Percentiles rank a stretch among this genome's conserved stretches.
These are phyloP conservation scores for Biscogniauxia sp. DNA, from an alignment of 2,329 filamentous ascomycete genomes.

Conservation along the genomic window DNA sequence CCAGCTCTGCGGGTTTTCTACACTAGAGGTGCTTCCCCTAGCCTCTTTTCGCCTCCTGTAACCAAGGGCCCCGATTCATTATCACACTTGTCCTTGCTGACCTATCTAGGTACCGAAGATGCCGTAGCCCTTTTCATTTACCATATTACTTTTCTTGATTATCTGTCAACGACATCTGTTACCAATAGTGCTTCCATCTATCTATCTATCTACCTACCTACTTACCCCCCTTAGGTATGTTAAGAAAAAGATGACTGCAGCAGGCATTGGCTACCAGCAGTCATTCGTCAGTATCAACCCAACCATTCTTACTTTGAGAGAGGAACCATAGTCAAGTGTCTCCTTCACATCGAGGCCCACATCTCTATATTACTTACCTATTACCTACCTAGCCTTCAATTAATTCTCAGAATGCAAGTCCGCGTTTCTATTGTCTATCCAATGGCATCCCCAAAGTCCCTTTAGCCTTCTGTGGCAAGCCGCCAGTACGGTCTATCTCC, in stretches of 20 bases:
- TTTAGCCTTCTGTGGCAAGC: slow-evolving; percentile 17
- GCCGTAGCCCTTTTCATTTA: background rate
- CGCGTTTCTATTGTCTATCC: slow-evolving; percentile 1
- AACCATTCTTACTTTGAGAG: background rate
- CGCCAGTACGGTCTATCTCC: slow-evolving; percentile 11
- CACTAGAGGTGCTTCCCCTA: background rate
- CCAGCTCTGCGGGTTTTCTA: background rate
- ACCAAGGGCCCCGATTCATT: no score
- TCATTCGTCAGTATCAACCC: background rate
- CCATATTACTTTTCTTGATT: background rate
- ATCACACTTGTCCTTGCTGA: background rate
- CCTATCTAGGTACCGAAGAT: background rate
- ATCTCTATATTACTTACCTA: background rate
- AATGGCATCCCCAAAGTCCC: slow-evolving; percentile 9
- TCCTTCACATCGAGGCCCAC: slow-evolving; percentile 8
- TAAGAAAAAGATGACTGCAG: no score
- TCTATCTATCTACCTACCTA: no score
- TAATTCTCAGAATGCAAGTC: background rate
- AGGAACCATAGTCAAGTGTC: background rate
- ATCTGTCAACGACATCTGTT: background rate
- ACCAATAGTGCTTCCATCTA: no score
- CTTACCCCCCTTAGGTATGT: no score
- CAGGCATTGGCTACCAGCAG: no score
- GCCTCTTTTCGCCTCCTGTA: no score
- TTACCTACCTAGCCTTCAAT: background rate